Percentiles rank a stretch among this genome's conserved stretches.
Conservation (phyloP, 768 basidiomycete species). For the Pisolithus orientalis region DNA sequence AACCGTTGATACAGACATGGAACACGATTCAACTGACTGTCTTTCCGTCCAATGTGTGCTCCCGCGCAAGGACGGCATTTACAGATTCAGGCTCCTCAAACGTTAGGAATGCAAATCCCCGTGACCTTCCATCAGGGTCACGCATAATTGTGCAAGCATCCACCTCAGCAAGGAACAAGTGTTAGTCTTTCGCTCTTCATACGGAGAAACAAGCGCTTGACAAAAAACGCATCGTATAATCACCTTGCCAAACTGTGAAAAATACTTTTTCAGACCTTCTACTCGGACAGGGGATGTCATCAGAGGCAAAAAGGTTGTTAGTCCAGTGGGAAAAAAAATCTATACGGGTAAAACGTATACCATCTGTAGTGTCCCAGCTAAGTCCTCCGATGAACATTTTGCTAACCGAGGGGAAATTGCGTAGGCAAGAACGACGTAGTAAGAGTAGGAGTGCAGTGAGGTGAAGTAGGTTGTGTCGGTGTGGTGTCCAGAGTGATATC, state of each 20-base stretch:
- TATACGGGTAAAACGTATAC: conserved; percentile 39
- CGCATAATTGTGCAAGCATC: conserved; percentile 85
- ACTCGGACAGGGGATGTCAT: conserved; percentile 20
- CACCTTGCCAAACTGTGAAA: conserved; percentile 75
- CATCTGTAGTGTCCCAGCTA: conserved; percentile 90
- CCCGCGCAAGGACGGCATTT: conserved; percentile 55
- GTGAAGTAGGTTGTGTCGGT: conserved; percentile 22
- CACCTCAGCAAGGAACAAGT: conserved; percentile 38
- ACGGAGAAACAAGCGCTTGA: background rate
- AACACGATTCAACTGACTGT: conserved; percentile 37
- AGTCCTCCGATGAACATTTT: conserved; percentile 91
- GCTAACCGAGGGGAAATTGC: conserved; percentile 38
- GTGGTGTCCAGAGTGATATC: conserved; percentile 30
- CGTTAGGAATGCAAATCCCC: conserved; percentile 83
- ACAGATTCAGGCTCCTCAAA: conserved; percentile 66
- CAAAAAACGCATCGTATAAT: conserved; percentile 9
- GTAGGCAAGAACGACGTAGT: conserved; percentile 17
- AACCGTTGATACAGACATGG: background rate
- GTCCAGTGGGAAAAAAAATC: conserved; percentile 18
- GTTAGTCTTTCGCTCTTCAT: background rate
- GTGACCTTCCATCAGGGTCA: conserved; percentile 64
- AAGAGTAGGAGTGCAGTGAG: conserved; percentile 14
- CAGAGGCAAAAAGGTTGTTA: conserved; percentile 18
- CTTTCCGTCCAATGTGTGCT: conserved; percentile 76
- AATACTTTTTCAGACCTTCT: conserved; percentile 66